Conservation (phyloP, 2,329 filamentous ascomycete species). For the Juglanconis juglandina region DNA sequence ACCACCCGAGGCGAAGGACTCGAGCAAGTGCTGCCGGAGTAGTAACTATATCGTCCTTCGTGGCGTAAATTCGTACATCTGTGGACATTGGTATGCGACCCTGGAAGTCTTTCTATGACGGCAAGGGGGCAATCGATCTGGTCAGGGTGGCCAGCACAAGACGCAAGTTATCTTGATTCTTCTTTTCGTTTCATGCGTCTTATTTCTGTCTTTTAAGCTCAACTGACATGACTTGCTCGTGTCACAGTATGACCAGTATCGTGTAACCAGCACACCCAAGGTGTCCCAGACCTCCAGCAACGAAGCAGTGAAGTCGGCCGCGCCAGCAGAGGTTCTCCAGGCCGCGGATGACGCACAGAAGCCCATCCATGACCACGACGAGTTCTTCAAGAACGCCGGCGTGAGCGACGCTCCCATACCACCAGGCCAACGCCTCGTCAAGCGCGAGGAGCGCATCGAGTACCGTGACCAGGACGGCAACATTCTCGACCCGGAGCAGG, state of each 20-base stretch:
- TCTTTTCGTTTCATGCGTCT: not conserved
- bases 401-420: conserved; percentile 51
- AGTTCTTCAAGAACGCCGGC: conserved; percentile 23
- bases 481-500: conserved; percentile 76
- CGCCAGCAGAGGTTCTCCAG: conserved; percentile 14
- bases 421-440: conserved; percentile 46
- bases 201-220: not conserved
- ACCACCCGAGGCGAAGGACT: not conserved
- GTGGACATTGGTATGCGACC: not conserved
- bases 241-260: conserved; percentile 48
- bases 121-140: conserved; percentile 9
- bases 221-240: not conserved
- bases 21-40: conserved; percentile 9
- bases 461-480: conserved; percentile 96
- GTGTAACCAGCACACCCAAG: conserved; percentile 15
- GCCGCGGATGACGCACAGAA: conserved; percentile 18
- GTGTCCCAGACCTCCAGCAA: conserved; percentile 8
- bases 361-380: conserved; percentile 20
- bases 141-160: not conserved
- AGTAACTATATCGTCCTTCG: not conserved
- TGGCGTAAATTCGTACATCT: not conserved
- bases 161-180: not conserved
- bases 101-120: conserved; percentile 9
- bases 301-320: conserved; percentile 19
- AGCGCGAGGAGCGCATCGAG: conserved; percentile 77